Conservation (phyloP, 176 grass and related monocot species). For the Miscanthus lutarioriparius region DNA sequence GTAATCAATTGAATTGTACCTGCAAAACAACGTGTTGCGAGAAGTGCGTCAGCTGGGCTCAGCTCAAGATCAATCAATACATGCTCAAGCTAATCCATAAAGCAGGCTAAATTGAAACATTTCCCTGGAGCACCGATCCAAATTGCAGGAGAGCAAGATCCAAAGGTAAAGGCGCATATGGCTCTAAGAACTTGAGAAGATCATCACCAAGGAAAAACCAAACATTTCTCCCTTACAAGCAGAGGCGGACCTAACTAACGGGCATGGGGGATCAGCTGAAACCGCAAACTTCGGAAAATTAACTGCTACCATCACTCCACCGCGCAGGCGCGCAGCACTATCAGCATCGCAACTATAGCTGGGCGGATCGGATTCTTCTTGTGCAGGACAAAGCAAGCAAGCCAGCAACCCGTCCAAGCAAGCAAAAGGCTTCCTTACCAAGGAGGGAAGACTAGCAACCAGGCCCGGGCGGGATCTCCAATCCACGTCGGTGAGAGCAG, state of each 20-base stretch:
- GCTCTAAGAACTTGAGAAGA: background rate
- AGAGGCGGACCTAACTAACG: no score
- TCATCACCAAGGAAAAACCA: background rate
- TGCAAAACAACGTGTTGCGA: conserved; percentile 29
- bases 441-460: background rate
- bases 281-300: background rate
- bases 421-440: conserved; percentile 22
- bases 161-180: background rate
- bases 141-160: conserved; percentile 25
- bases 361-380: conserved; percentile 12
- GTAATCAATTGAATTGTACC: conserved; percentile 21
- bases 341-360: background rate
- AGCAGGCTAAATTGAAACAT: background rate
- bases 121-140: background rate
- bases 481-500: background rate
- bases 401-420: background rate
- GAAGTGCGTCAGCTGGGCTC: conserved; percentile 10
- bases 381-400: background rate
- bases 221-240: no score
- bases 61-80: background rate
- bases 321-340: background rate
- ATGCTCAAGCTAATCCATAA: background rate
- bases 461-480: conserved; percentile 1
- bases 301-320: background rate
- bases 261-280: no score